Conservation (phyloP, 441 rosid species). For the Bruguiera hainesii region DNA sequence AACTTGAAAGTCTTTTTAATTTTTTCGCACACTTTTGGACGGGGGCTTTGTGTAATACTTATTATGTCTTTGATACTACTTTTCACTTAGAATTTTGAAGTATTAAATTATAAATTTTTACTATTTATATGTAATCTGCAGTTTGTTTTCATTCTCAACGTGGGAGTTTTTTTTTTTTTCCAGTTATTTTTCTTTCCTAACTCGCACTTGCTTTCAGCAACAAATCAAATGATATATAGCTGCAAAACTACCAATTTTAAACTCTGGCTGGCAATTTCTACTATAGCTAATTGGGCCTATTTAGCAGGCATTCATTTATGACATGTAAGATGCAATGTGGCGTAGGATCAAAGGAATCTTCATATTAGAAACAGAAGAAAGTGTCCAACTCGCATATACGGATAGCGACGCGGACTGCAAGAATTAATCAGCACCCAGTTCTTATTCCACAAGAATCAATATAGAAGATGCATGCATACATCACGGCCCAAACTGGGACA, state of each 20-base stretch:
- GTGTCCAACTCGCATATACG: not conserved
- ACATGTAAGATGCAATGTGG: not conserved
- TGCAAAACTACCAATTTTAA: too few relatives aligned
- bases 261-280: too few relatives aligned
- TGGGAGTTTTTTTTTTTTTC: too few relatives aligned
- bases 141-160: too few relatives aligned
- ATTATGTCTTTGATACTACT: too few relatives aligned
- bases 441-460: not conserved
- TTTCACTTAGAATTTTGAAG: too few relatives aligned
- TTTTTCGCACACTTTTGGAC: too few relatives aligned
- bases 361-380: not conserved
- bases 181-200: too few relatives aligned
- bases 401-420: not conserved
- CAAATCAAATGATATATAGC: too few relatives aligned
- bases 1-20: constrained; percentile 14
- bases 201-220: too few relatives aligned
- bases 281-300: not conserved
- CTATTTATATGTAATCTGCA: not conserved
- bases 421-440: not conserved
- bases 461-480: not conserved
- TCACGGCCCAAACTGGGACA: not conserved
- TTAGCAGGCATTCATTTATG: not conserved
- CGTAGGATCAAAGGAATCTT: not conserved
- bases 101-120: too few relatives aligned
- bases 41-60: too few relatives aligned